Base-by-base conservation (phyloP, 345 rosid species). In the Dipteronia sinensis region DNA sequence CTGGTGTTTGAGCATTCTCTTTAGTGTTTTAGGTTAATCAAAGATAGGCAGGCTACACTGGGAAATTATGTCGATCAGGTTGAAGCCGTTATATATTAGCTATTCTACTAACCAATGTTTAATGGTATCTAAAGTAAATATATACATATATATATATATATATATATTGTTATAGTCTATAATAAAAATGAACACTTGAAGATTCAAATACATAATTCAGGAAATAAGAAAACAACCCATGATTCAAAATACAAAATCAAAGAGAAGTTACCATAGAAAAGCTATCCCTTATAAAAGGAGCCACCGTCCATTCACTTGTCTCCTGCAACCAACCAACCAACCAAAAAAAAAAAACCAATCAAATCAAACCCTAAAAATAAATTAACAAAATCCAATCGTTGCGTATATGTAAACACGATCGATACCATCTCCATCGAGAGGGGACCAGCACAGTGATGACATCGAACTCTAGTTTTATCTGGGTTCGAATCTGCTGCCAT, bases 371-470 rank as follows among this genome's bases (percentile, higher is more conserved):
- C 25, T 79, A 53, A 31, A n/a, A 16, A n/a, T n/a, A n/a, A 16
- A n/a, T 15, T 56, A 56, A 40, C 13, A 34, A 13, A 40, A 8
- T 40, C 20, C 25, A n/a, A 58, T 6, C 2, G 10, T 22, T 58
- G 63, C 8, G 63, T 22, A 20, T 59, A 59, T 59, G 64, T 59
- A 59, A 59, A 59, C 34, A 53, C 59, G 31, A 72, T 3, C 29
- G 2, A 25, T 65, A 69, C 98, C 98, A 87, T 86, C 75, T 87
- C 85, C 86, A 85, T 92, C 4, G 93, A 82, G 49, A 93, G 97
- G 82, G 99, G 96, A 44, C 96, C 97, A 17, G 97, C 99, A 73
- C 99, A 95, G 78, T 95, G 98, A 83, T 92, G 93, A 74, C 98
- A 92, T 82, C 91, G 82, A 67, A 82, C 25, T 20, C 62, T 78